phyloP scores from a whole-genome alignment of 257 asterid genomes.

The Vinca minor region DNA sequence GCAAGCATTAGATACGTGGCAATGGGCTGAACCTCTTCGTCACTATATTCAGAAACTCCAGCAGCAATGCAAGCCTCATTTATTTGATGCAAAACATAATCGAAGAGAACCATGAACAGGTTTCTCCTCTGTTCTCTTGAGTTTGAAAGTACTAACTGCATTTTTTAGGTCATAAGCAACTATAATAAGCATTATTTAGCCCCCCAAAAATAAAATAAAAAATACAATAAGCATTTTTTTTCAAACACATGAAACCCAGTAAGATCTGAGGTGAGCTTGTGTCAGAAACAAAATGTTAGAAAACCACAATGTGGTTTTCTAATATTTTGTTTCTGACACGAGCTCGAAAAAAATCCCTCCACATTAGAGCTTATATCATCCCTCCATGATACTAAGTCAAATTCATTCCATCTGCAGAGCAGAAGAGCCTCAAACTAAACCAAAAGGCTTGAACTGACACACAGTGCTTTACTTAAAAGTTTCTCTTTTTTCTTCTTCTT shows the following conservation, averaged over 20 bases:
- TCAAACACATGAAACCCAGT: not conserved
- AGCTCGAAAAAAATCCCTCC: not conserved
- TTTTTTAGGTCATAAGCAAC: constrained; percentile 12
- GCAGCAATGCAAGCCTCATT: constrained; percentile 65
- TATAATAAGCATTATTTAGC: not conserved
- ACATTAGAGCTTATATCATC: not conserved
- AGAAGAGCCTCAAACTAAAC: not conserved
- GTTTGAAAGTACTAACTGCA: constrained; percentile 82
- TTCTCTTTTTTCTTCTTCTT: too few species aligned
- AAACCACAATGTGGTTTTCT: too few species aligned
- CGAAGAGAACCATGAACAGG: constrained; percentile 90
- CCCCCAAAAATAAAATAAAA: too few species aligned
- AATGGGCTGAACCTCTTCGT: constrained; percentile 90
- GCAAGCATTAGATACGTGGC: constrained; percentile 91
- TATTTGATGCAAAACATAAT: constrained; percentile 81
- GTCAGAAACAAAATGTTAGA: not conserved
- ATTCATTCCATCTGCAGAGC: not conserved
- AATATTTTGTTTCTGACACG: too few species aligned
- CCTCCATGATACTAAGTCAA: not conserved
- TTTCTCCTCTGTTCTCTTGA: constrained; percentile 89
- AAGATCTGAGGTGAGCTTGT: not conserved
- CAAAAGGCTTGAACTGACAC: not conserved
- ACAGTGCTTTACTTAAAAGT: not conserved
- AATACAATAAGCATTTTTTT: not conserved
- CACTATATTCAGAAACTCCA: constrained; percentile 86